A percentile compares a stretch with the other conserved stretches of the same genome.
Conservation (phyloP, 2,329 filamentous ascomycete genomes). For the Pseudogymnoascus sp. region DNA sequence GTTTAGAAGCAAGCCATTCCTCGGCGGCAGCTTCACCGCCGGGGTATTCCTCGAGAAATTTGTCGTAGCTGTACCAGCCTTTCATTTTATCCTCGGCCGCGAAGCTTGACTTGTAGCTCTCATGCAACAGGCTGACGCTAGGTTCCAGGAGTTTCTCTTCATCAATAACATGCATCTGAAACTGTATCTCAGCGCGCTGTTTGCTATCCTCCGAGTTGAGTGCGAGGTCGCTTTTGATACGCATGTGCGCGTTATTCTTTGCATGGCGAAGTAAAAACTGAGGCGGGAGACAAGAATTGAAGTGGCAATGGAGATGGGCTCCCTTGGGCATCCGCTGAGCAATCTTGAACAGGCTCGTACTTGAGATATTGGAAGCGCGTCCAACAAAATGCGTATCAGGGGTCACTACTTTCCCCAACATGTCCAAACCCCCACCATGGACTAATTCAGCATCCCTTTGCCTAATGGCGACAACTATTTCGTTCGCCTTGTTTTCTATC, state of each 20-base stretch:
- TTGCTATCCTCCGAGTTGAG: slow-evolving; percentile 32
- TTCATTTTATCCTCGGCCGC: slow-evolving; percentile 37
- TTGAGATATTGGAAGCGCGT: slow-evolving; percentile 45
- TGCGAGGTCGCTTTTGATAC: slow-evolving; percentile 54
- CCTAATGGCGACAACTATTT: slow-evolving; percentile 25
- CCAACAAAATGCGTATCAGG: slow-evolving; percentile 51
- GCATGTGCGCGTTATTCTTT: slow-evolving; percentile 54
- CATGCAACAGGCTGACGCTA: slow-evolving; percentile 9
- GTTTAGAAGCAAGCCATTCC: slow-evolving; percentile 54
- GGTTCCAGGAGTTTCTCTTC: background rate
- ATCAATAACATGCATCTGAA: slow-evolving; percentile 41
- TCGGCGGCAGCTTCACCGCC: slow-evolving; percentile 31
- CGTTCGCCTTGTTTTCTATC: slow-evolving; percentile 24
- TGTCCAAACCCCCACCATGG: slow-evolving; percentile 18
- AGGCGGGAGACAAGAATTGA: slow-evolving; percentile 65
- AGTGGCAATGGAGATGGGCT: slow-evolving; percentile 67
- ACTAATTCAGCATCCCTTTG: slow-evolving; percentile 23
- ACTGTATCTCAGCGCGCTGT: slow-evolving; percentile 49
- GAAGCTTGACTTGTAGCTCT: background rate
- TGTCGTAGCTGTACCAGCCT: slow-evolving; percentile 39
- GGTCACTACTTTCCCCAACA: background rate
- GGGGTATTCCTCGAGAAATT: slow-evolving; percentile 36
- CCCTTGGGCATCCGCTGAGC: slow-evolving; percentile 61
- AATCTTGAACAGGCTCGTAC: slow-evolving; percentile 51
- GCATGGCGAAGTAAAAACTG: slow-evolving; percentile 51